Percentiles rank a stretch among this genome's conserved stretches.
These are phyloP conservation scores for Avena sativa DNA, from an alignment of 176 grass and related monocot species.

Conservation along the genomic window DNA sequence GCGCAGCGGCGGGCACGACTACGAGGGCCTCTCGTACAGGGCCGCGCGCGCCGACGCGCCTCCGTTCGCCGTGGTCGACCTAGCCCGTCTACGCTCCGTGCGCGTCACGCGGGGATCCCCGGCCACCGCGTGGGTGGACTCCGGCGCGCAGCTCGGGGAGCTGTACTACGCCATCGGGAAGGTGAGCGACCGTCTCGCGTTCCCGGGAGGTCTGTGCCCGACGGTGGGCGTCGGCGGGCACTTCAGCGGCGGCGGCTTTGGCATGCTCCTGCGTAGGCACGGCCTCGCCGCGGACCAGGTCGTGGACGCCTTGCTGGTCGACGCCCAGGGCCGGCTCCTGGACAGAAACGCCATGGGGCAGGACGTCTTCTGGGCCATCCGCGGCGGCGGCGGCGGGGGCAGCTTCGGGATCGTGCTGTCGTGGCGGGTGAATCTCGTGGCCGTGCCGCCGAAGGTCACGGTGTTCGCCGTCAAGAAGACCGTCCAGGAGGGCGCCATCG, in stretches of 20 bases:
- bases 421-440: too few relatives aligned
- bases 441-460: too few relatives aligned
- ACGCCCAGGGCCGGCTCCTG: not conserved
- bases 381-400: not conserved
- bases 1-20: conserved; percentile 82
- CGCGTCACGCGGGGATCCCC: not conserved
- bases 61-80: not conserved
- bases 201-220: not conserved
- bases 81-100: not conserved
- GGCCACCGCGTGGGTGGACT: conserved; percentile 9
- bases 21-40: conserved; percentile 72
- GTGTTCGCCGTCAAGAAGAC: too few relatives aligned
- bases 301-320: not conserved
- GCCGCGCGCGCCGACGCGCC: not conserved
- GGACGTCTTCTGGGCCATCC: conserved; percentile 29
- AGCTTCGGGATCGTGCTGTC: conserved; percentile 16
- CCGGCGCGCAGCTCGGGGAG: conserved; percentile 19
- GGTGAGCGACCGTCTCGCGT: not conserved
- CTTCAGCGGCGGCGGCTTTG: not conserved
- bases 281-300: not conserved
- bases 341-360: not conserved
- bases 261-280: conserved; percentile 1
- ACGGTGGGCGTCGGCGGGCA: conserved; percentile 15
- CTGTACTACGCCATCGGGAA: conserved; percentile 4
- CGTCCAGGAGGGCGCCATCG: too few relatives aligned